Base-by-base conservation (phyloP, 1,139 yeast genomes). In the Wickerhamomyces sp. region DNA sequence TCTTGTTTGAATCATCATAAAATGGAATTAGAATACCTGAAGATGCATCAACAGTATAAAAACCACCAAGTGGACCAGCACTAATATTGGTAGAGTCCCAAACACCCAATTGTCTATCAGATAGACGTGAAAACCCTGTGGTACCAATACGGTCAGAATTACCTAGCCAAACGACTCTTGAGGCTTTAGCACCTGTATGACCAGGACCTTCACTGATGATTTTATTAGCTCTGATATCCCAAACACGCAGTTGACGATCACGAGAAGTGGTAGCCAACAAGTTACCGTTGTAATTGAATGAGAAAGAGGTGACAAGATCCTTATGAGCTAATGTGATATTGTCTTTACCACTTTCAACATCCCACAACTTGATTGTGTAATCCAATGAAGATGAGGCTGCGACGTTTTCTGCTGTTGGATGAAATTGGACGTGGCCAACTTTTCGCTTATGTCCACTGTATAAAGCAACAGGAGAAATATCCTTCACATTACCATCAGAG, bases 21-120 rank as follows among this genome's bases (percentile, higher is more conserved):
- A 84, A 78, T 27, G 99, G 99, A 76, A 94, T 84, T 64, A 90
- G 73, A 34, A 93, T 89, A 56, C 99, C 99, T 1, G 98, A 86
- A 7, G 95, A 85, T 14, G 95, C 79, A 62, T 94, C 99, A 47
- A 93, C 77, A 29, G 83, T 79, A 58, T 83, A 74, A 63, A 90
- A 88, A 0, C 95, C 97, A 46, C 89, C 95, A 55, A 93, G 78
- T 42, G 96, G 91, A 27, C 98, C 98, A 42, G 76, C 73, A 5
- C 71, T 81, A 46, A 94, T 72, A 56, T 85, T 79, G 37, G 74
- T 73, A 32, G 89, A 73, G 59, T 93, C 91, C 98, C 99, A 93
- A 48, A 93, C 74, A 54, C 94, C 99, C 52, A 91, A 73, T 68
- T 93, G 98, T 65, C 99, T 90, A 63, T 91, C 98, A 39, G 96